These are phyloP conservation scores for Fusarium torulosum DNA, from an alignment of 2,329 filamentous ascomycete genomes.

Conservation along the genomic window DNA sequence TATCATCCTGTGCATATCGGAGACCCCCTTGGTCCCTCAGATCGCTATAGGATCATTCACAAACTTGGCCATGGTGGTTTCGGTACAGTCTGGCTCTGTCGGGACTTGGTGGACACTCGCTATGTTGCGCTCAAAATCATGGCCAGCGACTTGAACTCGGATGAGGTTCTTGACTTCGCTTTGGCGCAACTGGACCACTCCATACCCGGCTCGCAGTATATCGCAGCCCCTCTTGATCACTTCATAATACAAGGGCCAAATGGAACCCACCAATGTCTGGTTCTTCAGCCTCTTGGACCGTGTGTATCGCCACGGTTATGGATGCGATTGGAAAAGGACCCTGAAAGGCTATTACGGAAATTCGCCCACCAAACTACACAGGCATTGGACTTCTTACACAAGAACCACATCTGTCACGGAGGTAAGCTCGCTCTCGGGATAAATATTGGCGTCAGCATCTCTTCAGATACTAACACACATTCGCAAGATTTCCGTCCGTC, in stretches of 20 bases:
- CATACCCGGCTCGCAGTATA: background rate
- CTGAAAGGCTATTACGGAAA: constrained; percentile 22
- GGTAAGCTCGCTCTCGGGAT: constrained; percentile 6
- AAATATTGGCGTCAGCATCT: accelerated
- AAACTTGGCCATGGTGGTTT: constrained; percentile 34
- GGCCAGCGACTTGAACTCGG: background rate
- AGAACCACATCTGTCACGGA: constrained; percentile 49
- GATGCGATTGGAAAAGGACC: constrained; percentile 7
- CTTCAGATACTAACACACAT: background rate
- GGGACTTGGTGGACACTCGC: accelerated
- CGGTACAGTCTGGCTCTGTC: constrained; percentile 19
- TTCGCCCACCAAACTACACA: constrained; percentile 39
- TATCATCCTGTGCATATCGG: constrained; percentile 29
- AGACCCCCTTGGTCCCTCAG: background rate
- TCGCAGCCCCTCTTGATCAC: accelerated
- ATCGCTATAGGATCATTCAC: constrained; percentile 18
- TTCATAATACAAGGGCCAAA: constrained; percentile 28
- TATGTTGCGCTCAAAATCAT: constrained; percentile 15
- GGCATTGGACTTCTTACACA: constrained; percentile 46
- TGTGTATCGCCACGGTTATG: constrained; percentile 36
- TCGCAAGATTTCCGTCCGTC: constrained; percentile 44
- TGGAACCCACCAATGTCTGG: constrained; percentile 46
- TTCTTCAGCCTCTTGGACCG: constrained; percentile 49
- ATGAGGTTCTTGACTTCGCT: background rate
- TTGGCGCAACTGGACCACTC: background rate